Evolutionary conservation across 75 land plant genomes (phyloP), one percentile per base, ranked within the genome.

Genomic region (Sequoia sempervirens): DNA sequence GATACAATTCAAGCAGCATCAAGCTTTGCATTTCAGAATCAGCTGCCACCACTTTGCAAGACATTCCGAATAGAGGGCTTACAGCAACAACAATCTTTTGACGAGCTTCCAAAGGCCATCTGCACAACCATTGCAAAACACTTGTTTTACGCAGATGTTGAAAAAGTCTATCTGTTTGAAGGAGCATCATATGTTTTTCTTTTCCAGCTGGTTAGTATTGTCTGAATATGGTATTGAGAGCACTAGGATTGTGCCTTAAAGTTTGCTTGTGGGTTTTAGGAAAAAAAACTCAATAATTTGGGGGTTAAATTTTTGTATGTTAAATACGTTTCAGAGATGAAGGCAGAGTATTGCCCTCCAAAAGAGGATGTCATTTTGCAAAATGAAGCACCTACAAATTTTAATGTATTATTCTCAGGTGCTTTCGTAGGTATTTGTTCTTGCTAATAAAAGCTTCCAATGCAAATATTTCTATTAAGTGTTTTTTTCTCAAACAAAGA

Each of bases 301-400:
- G 30, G 26, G n/a, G 17, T 32, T 70, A 5, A n/a, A 8, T 23
- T 26, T 40, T n/a, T 47, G 9, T 28, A 10, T 79, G 5, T 43
- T 73, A 23, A 52, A 30, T 56, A 92, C 92, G 93, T 92, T 34
- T 85, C 93, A 14, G 92, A 92, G 83, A 92, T 92, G 93, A 92
- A 87, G 85, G 92, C 90, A 40, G 93, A 92, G 82, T 92, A 91
- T 72, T 91, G 86, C 61, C 92, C 92, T 52, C 93, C 93, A 32
- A 84, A 86, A 68, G 93, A 90, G 56, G 93, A 92, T 75, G 86
- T 92, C 82, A 92, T 89, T 75, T 83, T 92, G 69, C 84, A 88
- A 53, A 94, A 94, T 84, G 95, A 94, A 82, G 91, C 92, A 64
- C 95, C 95, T 13, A 88, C 95, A 56, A 91, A 87, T 41, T 91